A percentile compares a stretch with the other conserved stretches of the same genome.
Conservation (phyloP, 306 rosid genomes). For the Cotoneaster glaucophyllus region DNA sequence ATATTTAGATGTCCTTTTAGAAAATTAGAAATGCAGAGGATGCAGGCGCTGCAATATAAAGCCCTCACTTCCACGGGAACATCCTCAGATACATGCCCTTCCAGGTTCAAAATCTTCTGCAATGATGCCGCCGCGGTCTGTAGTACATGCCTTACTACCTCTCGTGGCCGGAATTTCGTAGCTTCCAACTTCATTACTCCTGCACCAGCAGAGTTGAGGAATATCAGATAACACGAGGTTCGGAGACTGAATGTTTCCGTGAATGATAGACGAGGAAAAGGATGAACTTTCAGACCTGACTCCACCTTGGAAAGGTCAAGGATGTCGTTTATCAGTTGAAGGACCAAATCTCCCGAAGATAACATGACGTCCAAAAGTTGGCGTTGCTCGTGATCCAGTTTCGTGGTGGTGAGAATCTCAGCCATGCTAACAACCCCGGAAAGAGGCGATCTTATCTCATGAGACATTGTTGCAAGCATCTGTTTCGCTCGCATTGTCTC, state of each 20-base stretch:
- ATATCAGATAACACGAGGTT: not conserved
- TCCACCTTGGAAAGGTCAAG: constrained; percentile 97
- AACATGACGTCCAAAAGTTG: constrained; percentile 81
- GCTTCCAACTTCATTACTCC: constrained; percentile 96
- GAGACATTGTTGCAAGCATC: constrained; percentile 97
- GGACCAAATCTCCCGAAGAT: constrained; percentile 93
- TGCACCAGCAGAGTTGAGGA: constrained; percentile 14
- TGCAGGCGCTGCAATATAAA: not conserved
- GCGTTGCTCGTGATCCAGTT: constrained; percentile 70
- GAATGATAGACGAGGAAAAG: not conserved
- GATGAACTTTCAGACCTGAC: constrained; percentile 52
- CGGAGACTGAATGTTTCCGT: no score
- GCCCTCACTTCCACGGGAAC: constrained; percentile 78
- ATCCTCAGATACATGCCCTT: constrained; percentile 84
- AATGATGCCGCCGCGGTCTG: constrained; percentile 96
- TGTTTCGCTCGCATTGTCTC: constrained; percentile 98
- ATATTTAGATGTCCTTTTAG: not conserved
- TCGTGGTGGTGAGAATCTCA: constrained; percentile 79
- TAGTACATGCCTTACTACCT: constrained; percentile 85
- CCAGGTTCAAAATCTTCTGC: constrained; percentile 73
- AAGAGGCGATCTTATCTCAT: constrained; percentile 88
- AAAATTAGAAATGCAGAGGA: not conserved
- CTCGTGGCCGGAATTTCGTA: constrained; percentile 81
- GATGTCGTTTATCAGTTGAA: constrained; percentile 91
- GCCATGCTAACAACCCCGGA: constrained; percentile 96